Conservation (phyloP, 2,329 filamentous ascomycete genomes). For the Myriangium duriaei region DNA sequence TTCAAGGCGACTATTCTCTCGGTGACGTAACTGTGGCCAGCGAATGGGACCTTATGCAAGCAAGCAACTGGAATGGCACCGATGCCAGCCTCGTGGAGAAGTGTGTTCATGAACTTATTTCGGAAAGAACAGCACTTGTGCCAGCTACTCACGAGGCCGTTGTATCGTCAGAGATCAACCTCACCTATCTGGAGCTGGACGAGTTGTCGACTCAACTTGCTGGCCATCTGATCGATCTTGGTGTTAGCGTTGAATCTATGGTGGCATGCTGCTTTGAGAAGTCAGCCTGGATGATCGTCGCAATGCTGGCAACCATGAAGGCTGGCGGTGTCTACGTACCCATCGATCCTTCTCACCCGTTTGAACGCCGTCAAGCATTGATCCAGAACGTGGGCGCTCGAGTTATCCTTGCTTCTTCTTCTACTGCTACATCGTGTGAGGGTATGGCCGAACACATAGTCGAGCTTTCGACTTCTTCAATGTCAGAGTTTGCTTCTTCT, state of each 20-base stretch:
- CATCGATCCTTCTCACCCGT: slow-evolving; percentile 8
- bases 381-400: not conserved
- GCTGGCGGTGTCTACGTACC: slow-evolving; percentile 23
- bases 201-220: slow-evolving; percentile 3
- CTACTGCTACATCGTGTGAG: not conserved
- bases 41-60: not conserved
- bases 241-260: slow-evolving; percentile 9
- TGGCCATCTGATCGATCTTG: not conserved
- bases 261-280: slow-evolving; percentile 27
- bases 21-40: not conserved
- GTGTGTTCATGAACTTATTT: slow-evolving; percentile 9
- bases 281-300: slow-evolving; percentile 22
- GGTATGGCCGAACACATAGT: not conserved
- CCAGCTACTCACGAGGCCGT: slow-evolving; percentile 2
- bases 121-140: not conserved
- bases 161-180: slow-evolving; percentile 1
- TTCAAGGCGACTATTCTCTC: not conserved
- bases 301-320: slow-evolving; percentile 26
- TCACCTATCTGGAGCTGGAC: slow-evolving; percentile 4
- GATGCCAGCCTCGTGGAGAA: slow-evolving; percentile 9
- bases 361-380: not conserved
- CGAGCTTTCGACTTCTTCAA: not conserved
- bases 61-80: slow-evolving; percentile 11
- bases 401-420: slow-evolving; percentile 1
- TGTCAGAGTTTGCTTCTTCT: not conserved